Percentiles rank a stretch among this genome's conserved stretches.
Evolutionary conservation across 306 rosid genomes (phyloP).

Genomic region (Cucurbita pepo): DNA sequence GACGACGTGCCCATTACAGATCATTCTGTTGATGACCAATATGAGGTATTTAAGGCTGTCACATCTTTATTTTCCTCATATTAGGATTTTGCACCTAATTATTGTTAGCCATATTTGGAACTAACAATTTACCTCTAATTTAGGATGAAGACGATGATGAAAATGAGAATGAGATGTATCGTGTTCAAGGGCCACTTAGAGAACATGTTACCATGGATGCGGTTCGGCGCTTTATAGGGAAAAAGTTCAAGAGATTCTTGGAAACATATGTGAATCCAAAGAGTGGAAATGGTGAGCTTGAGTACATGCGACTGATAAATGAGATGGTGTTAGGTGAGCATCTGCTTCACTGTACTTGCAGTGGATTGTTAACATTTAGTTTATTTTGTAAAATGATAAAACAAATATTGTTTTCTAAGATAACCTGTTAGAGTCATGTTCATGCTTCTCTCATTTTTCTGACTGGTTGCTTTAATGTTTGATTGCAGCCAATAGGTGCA

Average conservation of each 20-base stretch:
- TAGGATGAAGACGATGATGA: conserved; percentile 80
- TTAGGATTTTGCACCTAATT: background rate
- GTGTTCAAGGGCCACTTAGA: conserved; percentile 82
- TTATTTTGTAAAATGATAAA: background rate
- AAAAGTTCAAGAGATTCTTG: conserved; percentile 70
- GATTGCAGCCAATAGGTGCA: conserved; percentile 70
- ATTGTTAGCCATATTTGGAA: background rate
- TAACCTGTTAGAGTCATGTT: background rate
- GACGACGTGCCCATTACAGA: conserved; percentile 81
- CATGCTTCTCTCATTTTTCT: background rate
- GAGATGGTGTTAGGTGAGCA: conserved; percentile 88
- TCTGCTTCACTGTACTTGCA: background rate
- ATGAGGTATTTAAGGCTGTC: conserved; percentile 30
- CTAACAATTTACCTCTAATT: background rate
- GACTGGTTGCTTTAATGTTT: background rate
- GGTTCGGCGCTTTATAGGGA: conserved; percentile 85
- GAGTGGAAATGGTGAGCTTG: conserved; percentile 52
- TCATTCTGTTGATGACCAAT: conserved; percentile 69
- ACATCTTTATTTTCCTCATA: background rate
- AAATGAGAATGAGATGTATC: conserved; percentile 71
- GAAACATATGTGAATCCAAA: conserved; percentile 63
- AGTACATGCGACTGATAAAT: conserved; percentile 68
- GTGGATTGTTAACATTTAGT: background rate
- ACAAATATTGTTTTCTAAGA: background rate
- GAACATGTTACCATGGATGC: conserved; percentile 98